Percentiles rank a stretch among this genome's conserved stretches.
Conservation (phyloP, 2,329 filamentous ascomycete species). For the Ceratocystis cacaofunesta region DNA sequence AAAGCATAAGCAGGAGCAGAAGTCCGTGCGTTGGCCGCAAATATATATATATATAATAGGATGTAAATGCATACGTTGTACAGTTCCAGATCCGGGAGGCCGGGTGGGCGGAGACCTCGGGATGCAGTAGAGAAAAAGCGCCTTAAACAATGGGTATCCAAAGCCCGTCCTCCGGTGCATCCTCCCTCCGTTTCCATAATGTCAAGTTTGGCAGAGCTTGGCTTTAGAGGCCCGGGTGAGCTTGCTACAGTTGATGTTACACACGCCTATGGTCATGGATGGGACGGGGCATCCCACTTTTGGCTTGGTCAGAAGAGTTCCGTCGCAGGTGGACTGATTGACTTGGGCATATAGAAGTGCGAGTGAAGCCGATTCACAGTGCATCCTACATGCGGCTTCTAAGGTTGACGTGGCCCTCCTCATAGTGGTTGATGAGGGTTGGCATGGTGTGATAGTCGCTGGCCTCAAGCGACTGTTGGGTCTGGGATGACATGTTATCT, state of each 20-base stretch:
- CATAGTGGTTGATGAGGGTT: neutral
- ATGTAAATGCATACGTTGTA: neutral
- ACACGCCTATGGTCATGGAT: neutral
- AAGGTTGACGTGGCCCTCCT: neutral
- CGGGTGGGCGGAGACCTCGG: neutral
- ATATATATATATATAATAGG: neutral
- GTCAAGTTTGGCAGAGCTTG: neutral
- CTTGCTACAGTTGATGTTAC: neutral
- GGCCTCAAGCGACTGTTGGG: neutral
- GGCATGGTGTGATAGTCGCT: neutral
- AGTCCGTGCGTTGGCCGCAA: neutral
- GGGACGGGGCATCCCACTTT: neutral
- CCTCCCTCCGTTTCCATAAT: neutral
- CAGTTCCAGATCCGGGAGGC: neutral
- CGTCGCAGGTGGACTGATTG: neutral
- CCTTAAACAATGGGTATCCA: neutral
- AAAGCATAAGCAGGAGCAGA: neutral
- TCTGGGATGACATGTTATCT: neutral
- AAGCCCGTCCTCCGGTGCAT: neutral
- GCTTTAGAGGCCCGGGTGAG: neutral
- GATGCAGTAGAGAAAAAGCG: neutral
- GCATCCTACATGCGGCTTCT: neutral
- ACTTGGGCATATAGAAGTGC: neutral
- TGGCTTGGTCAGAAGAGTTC: neutral
- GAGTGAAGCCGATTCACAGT: neutral